Evolutionary conservation across 2,329 filamentous ascomycete genomes (phyloP), one percentile per base, ranked within the genome.

Genomic region (Salinomyces thailandicus): DNA sequence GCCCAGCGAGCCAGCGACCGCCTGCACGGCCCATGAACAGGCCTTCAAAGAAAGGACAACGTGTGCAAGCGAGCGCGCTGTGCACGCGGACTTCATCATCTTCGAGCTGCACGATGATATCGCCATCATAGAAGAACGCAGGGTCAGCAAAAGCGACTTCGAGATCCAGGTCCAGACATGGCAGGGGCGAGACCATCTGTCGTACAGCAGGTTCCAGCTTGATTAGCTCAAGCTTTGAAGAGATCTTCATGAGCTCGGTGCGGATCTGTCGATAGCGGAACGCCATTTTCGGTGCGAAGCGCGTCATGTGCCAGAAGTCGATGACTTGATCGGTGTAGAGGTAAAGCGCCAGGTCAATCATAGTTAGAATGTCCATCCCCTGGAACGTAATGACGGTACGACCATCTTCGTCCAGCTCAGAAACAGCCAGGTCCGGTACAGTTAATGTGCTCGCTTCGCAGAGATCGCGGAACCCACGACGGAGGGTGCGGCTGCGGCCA

Each of bases 1-100:
- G 54, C 6, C 46, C 54, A 28, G 52, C 45, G 14, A 98, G 69
- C 91, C 91, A 98, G 48, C 75, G 74, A 1, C 91, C 91, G 27
- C 73, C 72, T 5, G 91, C 85, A 29, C 85, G 79, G n/a, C 91
- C 91, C 49, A 84, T 71, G 59, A 95, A 96, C 29, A 98, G 69
- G 1, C 82, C 83, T 44, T 89, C 70, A 46, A 98, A 98, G 68
- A 95, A 98, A 0, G 85, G 86, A 50, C 87, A 95, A 46, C 91
- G 72, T 51, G 80, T 78, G 46, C 85, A 87, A 22, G 95, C 59
- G 3, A 96, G 60, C 4, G 78, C 69, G 45, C 85, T 89, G 52
- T 98, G 91, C 1, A 81, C 79, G 11, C 68, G 64, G 20, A 86
- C 63, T 36, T 70, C 64, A 18, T 79, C 79, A 15, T 79, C 81